Conservation (phyloP, 345 rosid genomes). For the Limnanthes douglasii region DNA sequence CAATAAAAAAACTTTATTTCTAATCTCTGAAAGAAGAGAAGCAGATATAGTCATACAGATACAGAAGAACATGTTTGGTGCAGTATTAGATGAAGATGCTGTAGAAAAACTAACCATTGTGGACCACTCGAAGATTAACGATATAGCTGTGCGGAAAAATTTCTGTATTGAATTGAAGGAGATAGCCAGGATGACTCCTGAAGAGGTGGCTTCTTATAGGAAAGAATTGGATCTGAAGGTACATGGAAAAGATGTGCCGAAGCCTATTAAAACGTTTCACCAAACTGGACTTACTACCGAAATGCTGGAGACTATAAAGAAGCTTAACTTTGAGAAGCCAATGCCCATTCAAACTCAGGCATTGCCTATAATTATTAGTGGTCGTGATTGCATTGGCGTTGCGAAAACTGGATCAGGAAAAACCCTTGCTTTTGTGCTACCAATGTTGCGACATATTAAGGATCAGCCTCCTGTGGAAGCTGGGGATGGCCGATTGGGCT, state of each 20-base stretch:
- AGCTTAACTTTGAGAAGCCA: slow-evolving; percentile 76
- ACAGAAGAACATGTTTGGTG: no score
- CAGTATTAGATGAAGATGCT: no score
- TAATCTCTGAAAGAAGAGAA: no score
- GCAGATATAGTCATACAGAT: no score
- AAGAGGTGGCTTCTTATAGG: slow-evolving; percentile 67
- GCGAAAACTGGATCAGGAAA: slow-evolving; percentile 98
- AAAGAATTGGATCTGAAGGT: slow-evolving; percentile 83
- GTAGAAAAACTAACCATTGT: slow-evolving; percentile 81
- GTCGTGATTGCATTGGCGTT: slow-evolving; percentile 94
- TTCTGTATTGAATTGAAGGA: slow-evolving; percentile 91
- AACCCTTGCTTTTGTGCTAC: slow-evolving; percentile 91
- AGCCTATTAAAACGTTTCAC: slow-evolving; percentile 84
- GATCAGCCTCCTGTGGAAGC: slow-evolving; percentile 93
- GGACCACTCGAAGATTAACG: slow-evolving; percentile 87
- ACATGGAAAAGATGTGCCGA: slow-evolving; percentile 92
- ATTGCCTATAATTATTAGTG: slow-evolving; percentile 84
- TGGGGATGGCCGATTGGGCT: slow-evolving; percentile 92
- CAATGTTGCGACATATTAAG: slow-evolving; percentile 97
- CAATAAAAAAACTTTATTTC: no score
- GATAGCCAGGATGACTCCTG: slow-evolving; percentile 59
- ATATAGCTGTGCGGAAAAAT: slow-evolving; percentile 61
- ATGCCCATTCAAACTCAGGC: slow-evolving; percentile 99
- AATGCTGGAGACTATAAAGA: slow-evolving; percentile 76
- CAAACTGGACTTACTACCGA: slow-evolving; percentile 86